A percentile compares a stretch with the other conserved stretches of the same genome.
Conservation (phyloP, 176 grass and related monocot species). For the Sorghum bicolor region DNA sequence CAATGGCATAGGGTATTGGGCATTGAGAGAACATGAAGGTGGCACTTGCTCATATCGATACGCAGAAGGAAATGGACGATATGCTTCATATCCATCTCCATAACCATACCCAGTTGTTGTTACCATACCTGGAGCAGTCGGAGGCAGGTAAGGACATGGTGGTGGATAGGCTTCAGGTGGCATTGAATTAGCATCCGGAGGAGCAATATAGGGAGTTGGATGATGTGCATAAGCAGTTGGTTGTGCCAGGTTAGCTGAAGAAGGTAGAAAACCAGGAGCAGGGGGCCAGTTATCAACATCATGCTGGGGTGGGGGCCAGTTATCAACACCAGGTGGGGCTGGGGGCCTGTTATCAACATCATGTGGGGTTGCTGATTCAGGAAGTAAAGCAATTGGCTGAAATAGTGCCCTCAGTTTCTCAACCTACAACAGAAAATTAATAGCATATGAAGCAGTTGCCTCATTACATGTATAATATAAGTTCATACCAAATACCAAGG, state of each 20-base stretch:
- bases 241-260: neutral
- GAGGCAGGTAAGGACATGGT: slow-evolving; percentile 21
- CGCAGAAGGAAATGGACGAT: slow-evolving; percentile 3
- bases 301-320: neutral
- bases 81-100: slow-evolving; percentile 14
- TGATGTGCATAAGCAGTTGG: slow-evolving; percentile 22
- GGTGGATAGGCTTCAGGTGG: slow-evolving; percentile 11
- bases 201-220: slow-evolving; percentile 21
- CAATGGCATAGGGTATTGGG: neutral
- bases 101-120: slow-evolving; percentile 17
- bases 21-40: slow-evolving; percentile 8
- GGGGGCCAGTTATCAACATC: slow-evolving; percentile 22
- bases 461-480: neutral
- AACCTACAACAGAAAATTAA: slow-evolving; percentile 46
- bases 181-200: neutral
- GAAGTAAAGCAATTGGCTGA: slow-evolving; percentile 29
- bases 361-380: slow-evolving; percentile 19
- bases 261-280: neutral
- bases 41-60: slow-evolving; percentile 22
- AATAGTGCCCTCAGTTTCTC: slow-evolving; percentile 48
- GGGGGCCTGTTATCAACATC: slow-evolving; percentile 31
- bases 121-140: neutral
- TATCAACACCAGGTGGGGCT: slow-evolving; percentile 2
- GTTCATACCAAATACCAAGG: neutral
- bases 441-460: neutral